Evolutionary conservation across 352 stramenopile species (phyloP), one percentile per base, ranked within the genome.

Genomic region (Phytophthora litchii): DNA sequence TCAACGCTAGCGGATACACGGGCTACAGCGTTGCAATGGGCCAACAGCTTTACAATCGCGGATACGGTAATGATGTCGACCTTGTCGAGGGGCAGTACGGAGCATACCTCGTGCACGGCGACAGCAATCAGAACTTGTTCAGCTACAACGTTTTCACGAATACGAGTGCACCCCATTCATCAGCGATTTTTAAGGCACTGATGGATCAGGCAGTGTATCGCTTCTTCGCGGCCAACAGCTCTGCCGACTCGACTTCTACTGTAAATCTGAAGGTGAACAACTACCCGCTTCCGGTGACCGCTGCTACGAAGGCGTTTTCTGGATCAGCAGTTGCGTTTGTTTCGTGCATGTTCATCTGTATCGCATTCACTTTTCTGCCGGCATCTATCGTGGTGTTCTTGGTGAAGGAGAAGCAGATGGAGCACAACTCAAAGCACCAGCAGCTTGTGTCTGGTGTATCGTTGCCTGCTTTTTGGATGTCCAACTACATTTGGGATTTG

Each of bases 361-460:
- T 97, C 38, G 86, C 88, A 1, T 91, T 98, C 43, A 83, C 86
- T 9, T 98, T 92, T 60, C 80, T 97, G 21, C 88, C 92, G 0
- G 86, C 84, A 0, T 88, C 86, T 4, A 93, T 96, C 56, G 95
- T 94, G 37, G 91, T 96, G 11, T 98, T 98, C 64, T 72, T 99
- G 41, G 96, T 99, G 17, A 89, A 96, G 49, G 96, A 99, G 63
- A 80, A 76, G 50, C 83, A 97, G 54, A 78, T 86, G 5, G 54
- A 54, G 13, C 72, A 82, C 69, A 98, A 98, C 65, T 91, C 95
- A 1, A 99, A 99, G 67, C 96, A 99, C 76, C 86, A 97, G 59
- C 92, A 98, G 70, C 85, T 78, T 54, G 94, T 99, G 8, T 96
- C 88, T 0, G 97, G 97, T 7, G 94, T 98, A 0, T 86, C 84